A percentile compares a stretch with the other conserved stretches of the same genome.
Conservation (phyloP, 176 grass and related monocot genomes). For the Cocos nucifera region DNA sequence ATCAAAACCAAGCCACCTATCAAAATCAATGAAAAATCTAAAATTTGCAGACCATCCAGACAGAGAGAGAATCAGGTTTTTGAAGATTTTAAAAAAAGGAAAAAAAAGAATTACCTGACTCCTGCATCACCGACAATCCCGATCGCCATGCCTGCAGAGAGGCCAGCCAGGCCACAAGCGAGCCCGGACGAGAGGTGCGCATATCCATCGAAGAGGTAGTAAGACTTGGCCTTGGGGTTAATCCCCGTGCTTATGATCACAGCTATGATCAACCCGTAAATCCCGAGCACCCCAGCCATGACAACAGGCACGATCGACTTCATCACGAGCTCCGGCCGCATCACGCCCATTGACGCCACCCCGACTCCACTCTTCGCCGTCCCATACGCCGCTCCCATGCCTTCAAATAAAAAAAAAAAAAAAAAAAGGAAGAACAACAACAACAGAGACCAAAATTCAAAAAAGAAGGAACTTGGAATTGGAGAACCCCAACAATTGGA, state of each 20-base stretch:
- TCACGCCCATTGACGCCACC: constrained; percentile 15
- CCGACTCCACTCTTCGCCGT: constrained; percentile 18
- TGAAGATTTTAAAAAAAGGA: background rate
- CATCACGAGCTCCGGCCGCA: constrained; percentile 20
- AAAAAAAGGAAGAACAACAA: no score
- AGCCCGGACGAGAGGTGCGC: constrained; percentile 8
- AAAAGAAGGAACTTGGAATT: no score
- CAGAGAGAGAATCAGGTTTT: background rate
- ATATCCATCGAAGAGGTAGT: constrained; percentile 9
- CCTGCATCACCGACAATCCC: constrained; percentile 4
- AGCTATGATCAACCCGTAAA: constrained; percentile 15
- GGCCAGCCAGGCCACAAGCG: constrained; percentile 9
- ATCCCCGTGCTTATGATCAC: constrained; percentile 19
- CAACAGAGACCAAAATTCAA: no score
- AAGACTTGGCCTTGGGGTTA: constrained; percentile 22
- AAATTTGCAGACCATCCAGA: background rate
- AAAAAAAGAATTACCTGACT: background rate
- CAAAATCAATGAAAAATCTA: no score
- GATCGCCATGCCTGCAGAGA: constrained; percentile 8
- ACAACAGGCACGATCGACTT: constrained; percentile 17
- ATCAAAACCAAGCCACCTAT: no score
- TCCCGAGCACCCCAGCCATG: constrained; percentile 14
- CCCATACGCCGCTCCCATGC: constrained; percentile 13
- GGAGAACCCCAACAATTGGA: no score
- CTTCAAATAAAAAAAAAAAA: background rate